Evolutionary conservation across 768 basidiomycete species (phyloP).

Genomic region (Boletus reticuloceps): DNA sequence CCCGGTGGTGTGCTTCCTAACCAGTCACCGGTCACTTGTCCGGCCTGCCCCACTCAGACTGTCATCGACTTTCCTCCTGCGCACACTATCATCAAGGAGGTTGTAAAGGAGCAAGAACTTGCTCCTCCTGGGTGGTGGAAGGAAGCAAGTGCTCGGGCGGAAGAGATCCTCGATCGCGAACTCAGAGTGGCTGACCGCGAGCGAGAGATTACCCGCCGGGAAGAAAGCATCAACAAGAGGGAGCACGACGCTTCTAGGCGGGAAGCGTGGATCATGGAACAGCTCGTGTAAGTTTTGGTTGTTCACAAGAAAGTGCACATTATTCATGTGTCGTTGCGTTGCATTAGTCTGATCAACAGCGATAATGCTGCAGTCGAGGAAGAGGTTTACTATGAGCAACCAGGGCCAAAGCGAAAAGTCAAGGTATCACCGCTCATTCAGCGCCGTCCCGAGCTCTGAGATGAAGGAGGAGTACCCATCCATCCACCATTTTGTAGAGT

Average conservation of each 20-base stretch:
- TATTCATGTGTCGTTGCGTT: slow-evolving; percentile 5
- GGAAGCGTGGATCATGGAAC: slow-evolving; percentile 91
- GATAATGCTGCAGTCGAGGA: slow-evolving; percentile 71
- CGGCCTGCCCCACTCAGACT: slow-evolving; percentile 54
- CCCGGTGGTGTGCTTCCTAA: slow-evolving; percentile 74
- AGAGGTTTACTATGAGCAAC: slow-evolving; percentile 76
- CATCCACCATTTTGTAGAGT: slow-evolving; percentile 58
- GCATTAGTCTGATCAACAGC: slow-evolving; percentile 62
- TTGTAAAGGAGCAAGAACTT: slow-evolving; percentile 78
- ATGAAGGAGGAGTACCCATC: slow-evolving; percentile 68
- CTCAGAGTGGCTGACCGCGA: slow-evolving; percentile 83
- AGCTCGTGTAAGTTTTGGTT: slow-evolving; percentile 64
- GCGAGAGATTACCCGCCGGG: slow-evolving; percentile 81
- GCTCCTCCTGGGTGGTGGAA: slow-evolving; percentile 80
- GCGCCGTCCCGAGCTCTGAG: slow-evolving; percentile 92
- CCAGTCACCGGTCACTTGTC: slow-evolving; percentile 52
- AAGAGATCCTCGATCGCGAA: slow-evolving; percentile 82
- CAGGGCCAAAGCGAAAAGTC: slow-evolving; percentile 69
- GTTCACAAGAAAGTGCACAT: not conserved
- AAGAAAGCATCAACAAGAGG: slow-evolving; percentile 80
- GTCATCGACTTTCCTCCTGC: slow-evolving; percentile 56
- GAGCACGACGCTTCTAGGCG: slow-evolving; percentile 87
- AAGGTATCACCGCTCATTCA: slow-evolving; percentile 85
- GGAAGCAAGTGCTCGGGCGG: slow-evolving; percentile 64
- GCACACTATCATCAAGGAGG: slow-evolving; percentile 85